These are phyloP conservation scores for Penicillium rolfsii DNA, from an alignment of 2,329 filamentous ascomycete genomes.

Conservation along the genomic window DNA sequence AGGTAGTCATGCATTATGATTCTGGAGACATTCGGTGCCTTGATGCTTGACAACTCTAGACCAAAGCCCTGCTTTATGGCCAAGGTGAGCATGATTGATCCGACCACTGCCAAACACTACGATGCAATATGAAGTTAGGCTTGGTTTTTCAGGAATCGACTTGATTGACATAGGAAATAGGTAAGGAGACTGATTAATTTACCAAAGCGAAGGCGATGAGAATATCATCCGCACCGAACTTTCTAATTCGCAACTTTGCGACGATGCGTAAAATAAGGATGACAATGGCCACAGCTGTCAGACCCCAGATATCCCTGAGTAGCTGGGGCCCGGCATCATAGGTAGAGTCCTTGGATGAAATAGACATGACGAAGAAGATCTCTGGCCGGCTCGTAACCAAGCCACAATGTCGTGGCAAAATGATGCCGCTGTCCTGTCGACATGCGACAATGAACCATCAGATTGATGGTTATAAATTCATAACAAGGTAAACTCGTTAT, in stretches of 20 bases:
- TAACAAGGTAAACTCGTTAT: slow-evolving; percentile 15
- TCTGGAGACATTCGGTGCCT: slow-evolving; percentile 6
- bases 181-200: slow-evolving; percentile 14
- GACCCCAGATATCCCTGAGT: slow-evolving; percentile 28
- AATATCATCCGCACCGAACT: slow-evolving; percentile 30
- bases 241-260: slow-evolving; percentile 29
- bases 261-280: slow-evolving; percentile 23
- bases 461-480: slow-evolving; percentile 8
- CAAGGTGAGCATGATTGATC: slow-evolving; percentile 29
- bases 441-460: slow-evolving; percentile 4
- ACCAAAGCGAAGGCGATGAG: slow-evolving; percentile 31
- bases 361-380: slow-evolving; percentile 14
- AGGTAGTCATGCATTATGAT: slow-evolving; percentile 34
- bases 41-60: slow-evolving; percentile 15
- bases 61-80: slow-evolving; percentile 29
- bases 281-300: slow-evolving; percentile 24
- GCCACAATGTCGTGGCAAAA: slow-evolving; percentile 6
- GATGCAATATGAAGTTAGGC: slow-evolving; percentile 11
- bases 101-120: slow-evolving; percentile 26
- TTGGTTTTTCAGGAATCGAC: neutral
- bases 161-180: too few species aligned
- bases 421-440: slow-evolving; percentile 1
- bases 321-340: slow-evolving; percentile 21
- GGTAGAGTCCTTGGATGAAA: slow-evolving; percentile 4
- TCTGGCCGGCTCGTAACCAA: neutral